Evolutionary conservation across 306 rosid genomes (phyloP).

Genomic region (Hippophae gyantsensis): DNA sequence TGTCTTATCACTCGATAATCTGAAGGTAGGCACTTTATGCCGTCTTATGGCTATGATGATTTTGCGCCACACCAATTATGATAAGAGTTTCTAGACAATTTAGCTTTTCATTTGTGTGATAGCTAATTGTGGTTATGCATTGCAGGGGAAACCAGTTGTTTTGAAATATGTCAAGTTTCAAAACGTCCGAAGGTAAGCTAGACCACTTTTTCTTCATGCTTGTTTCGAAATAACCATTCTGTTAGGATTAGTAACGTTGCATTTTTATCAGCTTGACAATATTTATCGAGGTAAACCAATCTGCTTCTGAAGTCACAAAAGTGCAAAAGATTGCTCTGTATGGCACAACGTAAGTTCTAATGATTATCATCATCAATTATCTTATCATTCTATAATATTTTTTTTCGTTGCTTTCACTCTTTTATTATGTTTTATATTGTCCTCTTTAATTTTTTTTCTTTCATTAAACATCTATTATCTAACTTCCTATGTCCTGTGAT

Average conservation of each 20-base stretch:
- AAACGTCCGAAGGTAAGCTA: conserved; percentile 80
- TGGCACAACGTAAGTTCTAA: conserved; percentile 79
- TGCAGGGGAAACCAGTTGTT: conserved; percentile 72
- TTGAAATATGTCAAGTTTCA: conserved; percentile 92
- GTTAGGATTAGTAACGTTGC: conserved; percentile 11
- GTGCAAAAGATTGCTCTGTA: conserved; percentile 74
- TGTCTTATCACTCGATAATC: conserved; percentile 55
- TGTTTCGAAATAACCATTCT: not conserved
- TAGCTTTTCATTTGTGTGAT: not conserved
- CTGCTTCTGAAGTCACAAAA: conserved; percentile 64
- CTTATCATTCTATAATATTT: not conserved
- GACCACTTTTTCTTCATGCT: conserved; percentile 9
- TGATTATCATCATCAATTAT: not conserved
- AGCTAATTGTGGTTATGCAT: conserved; percentile 9
- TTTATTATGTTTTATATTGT: conserved; percentile 4
- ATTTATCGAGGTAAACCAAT: conserved; percentile 91
- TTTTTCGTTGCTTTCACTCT: not conserved
- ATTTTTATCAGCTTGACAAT: conserved; percentile 66
- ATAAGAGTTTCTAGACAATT: not conserved
- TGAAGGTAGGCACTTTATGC: conserved; percentile 39
- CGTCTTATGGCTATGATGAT: not conserved
- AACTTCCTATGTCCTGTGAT: no score
- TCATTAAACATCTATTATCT: no score
- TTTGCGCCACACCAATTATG: not conserved
- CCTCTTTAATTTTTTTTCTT: not conserved